Conservation (phyloP, 2,329 filamentous ascomycete genomes). For the Penicillium sp. region DNA sequence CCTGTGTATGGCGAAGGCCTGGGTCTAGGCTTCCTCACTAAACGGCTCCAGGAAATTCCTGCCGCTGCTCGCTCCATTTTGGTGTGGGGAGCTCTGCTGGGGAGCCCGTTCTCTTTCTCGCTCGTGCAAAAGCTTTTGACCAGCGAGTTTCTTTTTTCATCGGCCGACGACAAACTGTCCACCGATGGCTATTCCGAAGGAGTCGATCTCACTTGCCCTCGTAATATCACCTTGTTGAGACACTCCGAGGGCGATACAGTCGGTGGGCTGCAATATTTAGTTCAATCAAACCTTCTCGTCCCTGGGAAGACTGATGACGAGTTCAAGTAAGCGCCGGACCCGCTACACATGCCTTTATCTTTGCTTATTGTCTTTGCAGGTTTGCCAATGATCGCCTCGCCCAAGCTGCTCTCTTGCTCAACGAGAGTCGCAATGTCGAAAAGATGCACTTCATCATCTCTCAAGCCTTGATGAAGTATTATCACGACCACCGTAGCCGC, state of each 20-base stretch:
- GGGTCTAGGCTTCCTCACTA: constrained; percentile 74
- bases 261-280: constrained; percentile 71
- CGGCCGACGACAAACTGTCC: constrained; percentile 34
- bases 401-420: constrained; percentile 64
- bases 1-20: constrained; percentile 73
- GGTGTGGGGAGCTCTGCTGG: constrained; percentile 78
- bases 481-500: constrained; percentile 54
- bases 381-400: constrained; percentile 87
- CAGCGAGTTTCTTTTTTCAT: constrained; percentile 61
- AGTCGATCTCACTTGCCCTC: constrained; percentile 32
- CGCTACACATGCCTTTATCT: neutral
- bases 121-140: constrained; percentile 70
- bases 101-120: constrained; percentile 76
- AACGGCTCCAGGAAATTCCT: constrained; percentile 70
- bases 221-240: constrained; percentile 45
- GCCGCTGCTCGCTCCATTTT: constrained; percentile 68
- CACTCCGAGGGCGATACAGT: constrained; percentile 60
- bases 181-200: constrained; percentile 18
- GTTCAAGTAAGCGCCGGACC: constrained; percentile 48
- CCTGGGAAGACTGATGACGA: constrained; percentile 77
- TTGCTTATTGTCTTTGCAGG: constrained; percentile 32
- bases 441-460: constrained; percentile 92
- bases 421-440: constrained; percentile 58
- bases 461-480: constrained; percentile 70
- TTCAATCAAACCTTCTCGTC: constrained; percentile 74